Evolutionary conservation across 1,284 basidiomycete species (phyloP), one percentile per base, ranked within the genome.

Genomic region (Papiliotrema flavescens): DNA sequence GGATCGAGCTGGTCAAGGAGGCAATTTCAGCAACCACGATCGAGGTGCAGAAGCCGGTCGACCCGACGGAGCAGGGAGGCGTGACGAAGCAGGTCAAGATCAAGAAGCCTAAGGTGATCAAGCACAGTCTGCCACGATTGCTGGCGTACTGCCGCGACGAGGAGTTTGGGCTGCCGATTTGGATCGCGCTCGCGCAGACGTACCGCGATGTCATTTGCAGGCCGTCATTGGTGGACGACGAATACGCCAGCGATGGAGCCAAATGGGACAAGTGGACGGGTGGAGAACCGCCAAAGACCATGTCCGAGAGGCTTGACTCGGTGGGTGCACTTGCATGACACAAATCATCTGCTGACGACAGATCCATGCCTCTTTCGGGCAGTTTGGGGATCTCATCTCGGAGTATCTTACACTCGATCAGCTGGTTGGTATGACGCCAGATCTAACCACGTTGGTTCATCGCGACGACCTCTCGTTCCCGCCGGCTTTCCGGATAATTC

Each of bases 401-500:
- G 69, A 76, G 22, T 67, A 78, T 36, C 63, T 79, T 19, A 55
- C 65, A 0, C 57, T 71, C 2, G 73, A 75, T 13, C 75, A 78
- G 22, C 77, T 78, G 49, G 71, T 76, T 23, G 54, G 59, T 3
- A 58, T 75, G 14, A 66, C 78, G 4, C 92, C 92, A 1, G 78
- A 86, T 17, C 79, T 96, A 7, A 78, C 79, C 1, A 85, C 88
- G 42, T 80, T 97, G 9, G 84, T 85, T 50, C 80, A 82, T 46
- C 80, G 82, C 42, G 94, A 87, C 72, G 88, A 85, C 2, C 83
- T 97, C 47, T 85, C 85, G 57, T 83, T 87, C 37, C 84, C 88
- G 11, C 85, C 93, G 55, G 90, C 90, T 53, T 95, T 96, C 88
- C 89, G 92, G 67, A 87, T 96, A 52, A 82, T 90, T 45, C 84